phyloP scores from a whole-genome alignment of 345 rosid species.

The Pistacia vera region DNA sequence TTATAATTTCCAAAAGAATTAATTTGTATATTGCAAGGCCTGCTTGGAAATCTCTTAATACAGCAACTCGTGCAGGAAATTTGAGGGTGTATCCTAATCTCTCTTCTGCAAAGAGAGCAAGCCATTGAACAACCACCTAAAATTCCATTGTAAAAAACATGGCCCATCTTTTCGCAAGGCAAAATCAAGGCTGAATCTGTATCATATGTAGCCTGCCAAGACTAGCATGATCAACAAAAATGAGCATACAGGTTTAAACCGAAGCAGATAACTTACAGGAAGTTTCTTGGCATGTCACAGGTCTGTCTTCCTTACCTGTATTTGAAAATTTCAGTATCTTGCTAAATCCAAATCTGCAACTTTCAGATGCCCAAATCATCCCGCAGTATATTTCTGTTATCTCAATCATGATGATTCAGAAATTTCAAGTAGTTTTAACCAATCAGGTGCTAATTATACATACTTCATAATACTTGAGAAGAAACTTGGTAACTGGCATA shows the following conservation, averaged over 20 bases:
- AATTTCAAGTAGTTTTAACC: slow-evolving; percentile 27
- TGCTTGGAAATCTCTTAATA: background rate
- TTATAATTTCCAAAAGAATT: background rate
- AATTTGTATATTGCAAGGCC: slow-evolving; percentile 2
- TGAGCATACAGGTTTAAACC: background rate
- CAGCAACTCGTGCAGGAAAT: slow-evolving; percentile 5
- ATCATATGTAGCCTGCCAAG: background rate
- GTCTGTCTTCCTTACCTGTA: slow-evolving; percentile 59
- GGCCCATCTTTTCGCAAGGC: slow-evolving; percentile 4
- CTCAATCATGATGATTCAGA: slow-evolving; percentile 51
- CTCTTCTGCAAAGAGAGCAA: background rate
- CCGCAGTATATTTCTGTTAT: slow-evolving; percentile 71
- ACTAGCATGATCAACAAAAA: background rate
- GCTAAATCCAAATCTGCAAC: slow-evolving; percentile 76
- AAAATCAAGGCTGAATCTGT: slow-evolving; percentile 3
- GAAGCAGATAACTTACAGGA: slow-evolving; percentile 53
- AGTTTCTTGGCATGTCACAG: slow-evolving; percentile 51
- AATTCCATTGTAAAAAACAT: background rate
- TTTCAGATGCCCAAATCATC: slow-evolving; percentile 77
- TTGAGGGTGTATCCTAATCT: background rate
- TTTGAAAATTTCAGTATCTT: slow-evolving; percentile 62
- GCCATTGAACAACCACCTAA: slow-evolving; percentile 4
- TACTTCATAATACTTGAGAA: slow-evolving; percentile 11
- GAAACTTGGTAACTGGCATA: slow-evolving; percentile 2
- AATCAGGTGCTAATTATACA: slow-evolving; percentile 18